Evolutionary conservation across 345 rosid genomes (phyloP).

Genomic region (Erysimum cheiranthoides): DNA sequence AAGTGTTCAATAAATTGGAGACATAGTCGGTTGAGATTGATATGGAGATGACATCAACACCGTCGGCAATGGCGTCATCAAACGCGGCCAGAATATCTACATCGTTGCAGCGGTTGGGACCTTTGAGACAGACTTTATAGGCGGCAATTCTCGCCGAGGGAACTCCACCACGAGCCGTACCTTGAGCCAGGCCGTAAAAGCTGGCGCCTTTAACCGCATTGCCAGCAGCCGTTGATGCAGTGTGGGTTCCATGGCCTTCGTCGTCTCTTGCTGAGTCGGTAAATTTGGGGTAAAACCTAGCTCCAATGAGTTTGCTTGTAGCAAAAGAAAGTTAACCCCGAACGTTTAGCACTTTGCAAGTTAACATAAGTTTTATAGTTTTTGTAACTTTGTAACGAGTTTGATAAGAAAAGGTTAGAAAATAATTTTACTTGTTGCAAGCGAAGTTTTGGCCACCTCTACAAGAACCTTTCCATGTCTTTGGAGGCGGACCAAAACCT

Average conservation of each 20-base stretch:
- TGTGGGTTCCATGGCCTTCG: conserved; percentile 44
- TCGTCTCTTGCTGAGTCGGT: conserved; percentile 36
- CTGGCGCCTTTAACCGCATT: conserved; percentile 23
- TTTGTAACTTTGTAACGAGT: not conserved
- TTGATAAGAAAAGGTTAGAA: not conserved
- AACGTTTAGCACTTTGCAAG: not conserved
- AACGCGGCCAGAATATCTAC: conserved; percentile 33
- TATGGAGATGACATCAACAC: conserved; percentile 39
- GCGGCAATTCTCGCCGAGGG: conserved; percentile 40
- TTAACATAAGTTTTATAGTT: too few species aligned
- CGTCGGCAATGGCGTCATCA: conserved; percentile 44
- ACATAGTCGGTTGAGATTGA: not conserved
- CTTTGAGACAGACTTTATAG: conserved; percentile 24
- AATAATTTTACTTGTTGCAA: conserved; percentile 54
- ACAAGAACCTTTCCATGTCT: conserved; percentile 60
- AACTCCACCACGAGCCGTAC: conserved; percentile 44
- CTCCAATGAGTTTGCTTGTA: conserved; percentile 41
- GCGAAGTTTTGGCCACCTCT: conserved; percentile 54
- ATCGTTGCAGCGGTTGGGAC: conserved; percentile 7
- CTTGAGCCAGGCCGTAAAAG: conserved; percentile 39
- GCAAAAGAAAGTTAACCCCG: conserved; percentile 2
- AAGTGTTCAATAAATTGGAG: not conserved
- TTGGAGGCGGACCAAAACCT: conserved; percentile 60
- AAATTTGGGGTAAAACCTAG: conserved; percentile 35
- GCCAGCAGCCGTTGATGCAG: conserved; percentile 41